phyloP scores from a whole-genome alignment of 2,329 filamentous ascomycete genomes.

The Lasiodiplodia hormozganensis region DNA sequence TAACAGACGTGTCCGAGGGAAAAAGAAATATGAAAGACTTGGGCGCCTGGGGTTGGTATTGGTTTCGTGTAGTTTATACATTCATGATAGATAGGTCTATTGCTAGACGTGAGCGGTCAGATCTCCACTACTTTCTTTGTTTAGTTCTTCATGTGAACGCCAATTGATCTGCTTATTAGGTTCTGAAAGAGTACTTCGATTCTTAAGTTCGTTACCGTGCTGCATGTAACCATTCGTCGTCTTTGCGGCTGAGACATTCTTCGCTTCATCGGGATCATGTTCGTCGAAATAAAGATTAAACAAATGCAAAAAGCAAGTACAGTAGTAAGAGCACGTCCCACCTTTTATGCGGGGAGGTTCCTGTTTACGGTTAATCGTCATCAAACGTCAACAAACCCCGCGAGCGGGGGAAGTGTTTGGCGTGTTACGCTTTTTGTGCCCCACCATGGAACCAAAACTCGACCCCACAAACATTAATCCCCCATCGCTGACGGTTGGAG shows the following conservation, averaged over 20 bases:
- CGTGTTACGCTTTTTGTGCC: background rate
- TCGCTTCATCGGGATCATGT: no score
- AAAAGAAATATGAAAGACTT: background rate
- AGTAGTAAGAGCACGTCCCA: no score
- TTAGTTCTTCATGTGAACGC: no score
- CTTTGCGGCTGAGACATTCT: background rate
- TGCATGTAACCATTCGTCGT: background rate
- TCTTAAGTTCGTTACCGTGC: background rate
- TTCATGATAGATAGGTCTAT: background rate
- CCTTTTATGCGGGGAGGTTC: background rate
- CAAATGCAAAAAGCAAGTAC: no score
- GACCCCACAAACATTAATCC: background rate
- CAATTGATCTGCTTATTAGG: no score
- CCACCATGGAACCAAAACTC: background rate
- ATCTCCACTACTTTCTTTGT: no score
- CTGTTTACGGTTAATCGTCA: background rate
- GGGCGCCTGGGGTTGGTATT: background rate
- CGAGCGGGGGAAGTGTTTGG: background rate
- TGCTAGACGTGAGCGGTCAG: no score
- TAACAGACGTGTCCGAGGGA: background rate
- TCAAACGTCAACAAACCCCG: background rate
- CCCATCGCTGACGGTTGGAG: background rate
- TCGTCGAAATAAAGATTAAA: background rate
- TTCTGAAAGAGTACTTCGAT: background rate
- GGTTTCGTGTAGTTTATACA: background rate